Evolutionary conservation across 2,329 filamentous ascomycete genomes (phyloP).

Genomic region (Emmonsia crescens): DNA sequence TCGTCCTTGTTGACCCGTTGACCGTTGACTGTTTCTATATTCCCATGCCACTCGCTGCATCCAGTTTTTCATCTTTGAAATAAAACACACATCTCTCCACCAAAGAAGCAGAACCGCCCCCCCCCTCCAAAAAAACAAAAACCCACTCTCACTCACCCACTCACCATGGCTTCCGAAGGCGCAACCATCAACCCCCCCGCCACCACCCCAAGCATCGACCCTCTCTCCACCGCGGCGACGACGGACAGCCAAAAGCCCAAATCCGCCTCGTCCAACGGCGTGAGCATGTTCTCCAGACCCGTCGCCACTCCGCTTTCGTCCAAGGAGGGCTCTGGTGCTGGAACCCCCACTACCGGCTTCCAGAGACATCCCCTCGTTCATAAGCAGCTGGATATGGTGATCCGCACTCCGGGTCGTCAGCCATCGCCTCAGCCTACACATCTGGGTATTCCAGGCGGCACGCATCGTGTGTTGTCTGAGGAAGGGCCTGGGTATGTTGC

Average conservation of each 20-base stretch:
- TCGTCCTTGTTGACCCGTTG: no score
- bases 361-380: conserved; percentile 38
- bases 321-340: conserved; percentile 27
- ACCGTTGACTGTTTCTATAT: not conserved
- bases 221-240: not conserved
- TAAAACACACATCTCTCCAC: no score
- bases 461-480: conserved; percentile 67
- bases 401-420: conserved; percentile 47
- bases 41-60: not conserved
- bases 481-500: conserved; percentile 90
- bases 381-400: conserved; percentile 48
- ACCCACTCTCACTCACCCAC: not conserved
- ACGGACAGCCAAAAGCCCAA: not conserved
- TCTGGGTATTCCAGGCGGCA: conserved; percentile 56
- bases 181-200: conserved; percentile 2
- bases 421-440: conserved; percentile 85
- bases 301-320: conserved; percentile 24
- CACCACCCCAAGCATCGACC: not conserved
- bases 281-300: conserved; percentile 9
- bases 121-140: not conserved
- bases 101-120: not conserved
- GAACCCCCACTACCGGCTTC: conserved; percentile 32
- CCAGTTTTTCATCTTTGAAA: not conserved
- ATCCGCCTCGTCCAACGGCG: not conserved
- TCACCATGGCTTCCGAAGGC: not conserved